These are phyloP conservation scores for Elymus sibiricus DNA, from an alignment of 176 grass and related monocot species.

Conservation along the genomic window DNA sequence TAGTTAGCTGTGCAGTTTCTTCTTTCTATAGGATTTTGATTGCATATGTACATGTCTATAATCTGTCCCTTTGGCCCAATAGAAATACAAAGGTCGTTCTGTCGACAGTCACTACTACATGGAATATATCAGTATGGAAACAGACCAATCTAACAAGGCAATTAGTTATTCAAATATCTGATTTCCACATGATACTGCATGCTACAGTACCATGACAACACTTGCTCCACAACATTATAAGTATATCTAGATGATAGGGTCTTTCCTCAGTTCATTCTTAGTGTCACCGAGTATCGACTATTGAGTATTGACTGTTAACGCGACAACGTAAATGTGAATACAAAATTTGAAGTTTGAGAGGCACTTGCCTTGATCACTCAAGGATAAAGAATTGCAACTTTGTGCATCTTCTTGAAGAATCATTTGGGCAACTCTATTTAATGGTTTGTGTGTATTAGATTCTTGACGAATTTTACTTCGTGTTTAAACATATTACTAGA, in stretches of 20 bases:
- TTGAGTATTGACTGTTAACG: background rate
- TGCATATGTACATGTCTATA: background rate
- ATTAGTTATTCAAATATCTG: background rate
- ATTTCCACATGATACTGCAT: background rate
- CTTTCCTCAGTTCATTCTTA: background rate
- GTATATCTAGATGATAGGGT: background rate
- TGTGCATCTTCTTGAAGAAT: slow-evolving; percentile 2
- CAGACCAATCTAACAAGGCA: background rate
- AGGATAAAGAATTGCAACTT: background rate
- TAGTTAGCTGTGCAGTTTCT: background rate
- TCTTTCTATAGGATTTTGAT: background rate
- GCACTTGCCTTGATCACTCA: background rate
- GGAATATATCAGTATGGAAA: background rate
- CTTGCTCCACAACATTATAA: background rate
- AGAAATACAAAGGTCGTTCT: background rate
- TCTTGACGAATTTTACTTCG: background rate
- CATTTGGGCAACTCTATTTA: background rate
- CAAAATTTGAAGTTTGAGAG: slow-evolving; percentile 1
- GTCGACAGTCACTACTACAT: background rate
- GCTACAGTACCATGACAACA: no score
- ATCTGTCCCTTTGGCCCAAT: background rate
- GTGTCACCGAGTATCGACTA: background rate
- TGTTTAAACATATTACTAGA: slow-evolving; percentile 5
- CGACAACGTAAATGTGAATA: background rate
- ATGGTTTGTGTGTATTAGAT: background rate